These are phyloP conservation scores for Pythium insidiosum DNA, from an alignment of 352 stramenopile genomes.

Conservation along the genomic window DNA sequence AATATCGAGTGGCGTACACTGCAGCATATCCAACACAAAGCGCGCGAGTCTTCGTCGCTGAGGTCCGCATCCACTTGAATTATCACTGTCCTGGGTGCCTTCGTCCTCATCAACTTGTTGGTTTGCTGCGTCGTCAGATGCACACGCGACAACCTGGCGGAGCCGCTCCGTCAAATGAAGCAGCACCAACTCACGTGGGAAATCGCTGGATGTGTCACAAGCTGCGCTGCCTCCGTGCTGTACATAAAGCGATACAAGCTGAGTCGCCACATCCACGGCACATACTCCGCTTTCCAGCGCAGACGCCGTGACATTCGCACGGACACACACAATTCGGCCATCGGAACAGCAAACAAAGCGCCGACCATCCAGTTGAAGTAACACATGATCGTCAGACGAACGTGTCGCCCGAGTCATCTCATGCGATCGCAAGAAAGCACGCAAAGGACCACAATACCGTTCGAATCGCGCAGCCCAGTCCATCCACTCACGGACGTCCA, in stretches of 20 bases:
- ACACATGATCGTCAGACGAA: no score
- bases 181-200: slow-evolving; percentile 59
- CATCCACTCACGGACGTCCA: slow-evolving; percentile 36
- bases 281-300: slow-evolving; percentile 8
- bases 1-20: slow-evolving; percentile 46
- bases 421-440: slow-evolving; percentile 67
- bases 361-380: no score
- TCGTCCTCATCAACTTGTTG: slow-evolving; percentile 1
- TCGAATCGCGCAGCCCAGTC: slow-evolving; percentile 26
- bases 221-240: slow-evolving; percentile 35
- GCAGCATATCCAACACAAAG: slow-evolving; percentile 48
- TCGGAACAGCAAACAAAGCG: slow-evolving; percentile 66
- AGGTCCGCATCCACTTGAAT: background rate
- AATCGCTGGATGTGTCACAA: no score
- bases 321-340: slow-evolving; percentile 44
- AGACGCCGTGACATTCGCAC: slow-evolving; percentile 14
- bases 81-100: background rate
- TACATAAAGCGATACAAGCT: slow-evolving; percentile 58
- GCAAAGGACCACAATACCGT: slow-evolving; percentile 47
- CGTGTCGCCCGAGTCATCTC: slow-evolving; percentile 46
- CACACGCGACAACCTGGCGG: no score
- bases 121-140: no score
- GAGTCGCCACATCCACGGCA: slow-evolving; percentile 30
- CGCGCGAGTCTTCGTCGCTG: background rate
- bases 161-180: no score